Evolutionary conservation across 192 early-diverging fungal genomes (phyloP), one percentile per base, ranked within the genome.

Genomic region (Umbelopsis ramanniana): DNA sequence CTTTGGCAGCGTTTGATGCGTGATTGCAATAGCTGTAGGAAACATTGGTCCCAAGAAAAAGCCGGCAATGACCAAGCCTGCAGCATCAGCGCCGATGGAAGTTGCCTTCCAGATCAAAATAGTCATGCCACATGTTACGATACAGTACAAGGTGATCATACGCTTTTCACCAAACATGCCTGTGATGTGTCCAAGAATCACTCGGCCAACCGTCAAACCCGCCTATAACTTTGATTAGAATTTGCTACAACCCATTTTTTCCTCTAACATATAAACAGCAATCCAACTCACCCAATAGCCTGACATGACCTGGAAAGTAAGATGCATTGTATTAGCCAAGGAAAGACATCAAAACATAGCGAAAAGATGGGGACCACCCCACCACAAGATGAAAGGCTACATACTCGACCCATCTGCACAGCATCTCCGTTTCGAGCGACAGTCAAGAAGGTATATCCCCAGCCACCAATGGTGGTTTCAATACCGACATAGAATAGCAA

Each of bases 401-500:
- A 35, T 37, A 63, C 57, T 3, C 14, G 52, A 17, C 68, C 70
- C 79, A 76, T 76, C 15, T 14, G n/a, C 6, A 68, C 45, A 15
- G 66, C 14, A 40, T 76, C 68, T 29, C 79, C 79, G 11, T 71
- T 40, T 29, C 73, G 47, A 29, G 72, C 75, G 19, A 69, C 69
- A 6, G 73, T 77, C 19, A 81, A 46, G 50, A 68, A 81, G 22
- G 72, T 74, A 24, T 74, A 81, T 21, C 72, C 72, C 79, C 79
- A 81, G 22, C 72, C 72, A 52, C 79, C 79, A 11, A 81, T 45
- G 38, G 72, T 77, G 35, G 76, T 69, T 50, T 81, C 79, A n/a
- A 81, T 35, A 22, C 79, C 79, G 14, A 81, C 79, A 69, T 81
- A 81, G 24, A 74, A 46, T 6, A 81, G 53, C 22, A 81, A 67